A percentile compares a stretch with the other conserved stretches of the same genome.
Evolutionary conservation across 106 monocot genomes (phyloP).

Genomic region (Acanthochlamys bracteata): DNA sequence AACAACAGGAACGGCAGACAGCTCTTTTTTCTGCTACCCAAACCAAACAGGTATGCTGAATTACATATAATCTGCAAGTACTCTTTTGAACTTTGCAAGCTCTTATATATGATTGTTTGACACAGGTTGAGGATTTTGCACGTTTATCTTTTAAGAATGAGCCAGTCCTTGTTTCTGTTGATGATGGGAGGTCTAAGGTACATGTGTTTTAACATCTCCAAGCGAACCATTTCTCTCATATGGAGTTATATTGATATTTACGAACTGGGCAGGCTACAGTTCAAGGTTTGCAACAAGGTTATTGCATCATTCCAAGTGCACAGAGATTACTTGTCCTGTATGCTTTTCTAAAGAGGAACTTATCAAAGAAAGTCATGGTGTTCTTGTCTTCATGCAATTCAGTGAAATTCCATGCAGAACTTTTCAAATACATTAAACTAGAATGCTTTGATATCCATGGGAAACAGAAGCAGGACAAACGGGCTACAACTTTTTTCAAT

Average conservation of each 20-base stretch:
- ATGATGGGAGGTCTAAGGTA: constrained; percentile 77
- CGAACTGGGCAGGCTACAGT: constrained; percentile 60
- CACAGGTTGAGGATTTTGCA: constrained; percentile 77
- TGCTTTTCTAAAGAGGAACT: constrained; percentile 67
- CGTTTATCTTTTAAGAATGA: constrained; percentile 59
- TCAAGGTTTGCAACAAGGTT: constrained; percentile 85
- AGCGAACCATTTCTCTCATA: not conserved
- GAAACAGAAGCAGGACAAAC: constrained; percentile 86
- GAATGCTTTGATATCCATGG: constrained; percentile 88
- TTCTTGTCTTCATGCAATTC: constrained; percentile 97
- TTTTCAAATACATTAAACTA: constrained; percentile 63
- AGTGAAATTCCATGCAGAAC: constrained; percentile 80
- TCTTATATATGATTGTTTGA: too few relatives aligned
- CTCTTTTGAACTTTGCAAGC: too few relatives aligned
- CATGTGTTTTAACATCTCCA: not conserved
- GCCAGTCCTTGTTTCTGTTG: constrained; percentile 81
- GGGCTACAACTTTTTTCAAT: constrained; percentile 79
- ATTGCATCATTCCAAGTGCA: constrained; percentile 65
- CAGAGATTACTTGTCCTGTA: constrained; percentile 79
- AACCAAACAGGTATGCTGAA: constrained; percentile 49
- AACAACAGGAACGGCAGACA: constrained; percentile 74
- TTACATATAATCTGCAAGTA: too few relatives aligned
- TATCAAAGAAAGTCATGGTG: constrained; percentile 81
- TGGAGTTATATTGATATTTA: constrained; percentile 1
- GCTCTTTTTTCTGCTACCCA: constrained; percentile 92